Conservation (phyloP, 768 basidiomycete genomes). For the Strobilomyces confusus region DNA sequence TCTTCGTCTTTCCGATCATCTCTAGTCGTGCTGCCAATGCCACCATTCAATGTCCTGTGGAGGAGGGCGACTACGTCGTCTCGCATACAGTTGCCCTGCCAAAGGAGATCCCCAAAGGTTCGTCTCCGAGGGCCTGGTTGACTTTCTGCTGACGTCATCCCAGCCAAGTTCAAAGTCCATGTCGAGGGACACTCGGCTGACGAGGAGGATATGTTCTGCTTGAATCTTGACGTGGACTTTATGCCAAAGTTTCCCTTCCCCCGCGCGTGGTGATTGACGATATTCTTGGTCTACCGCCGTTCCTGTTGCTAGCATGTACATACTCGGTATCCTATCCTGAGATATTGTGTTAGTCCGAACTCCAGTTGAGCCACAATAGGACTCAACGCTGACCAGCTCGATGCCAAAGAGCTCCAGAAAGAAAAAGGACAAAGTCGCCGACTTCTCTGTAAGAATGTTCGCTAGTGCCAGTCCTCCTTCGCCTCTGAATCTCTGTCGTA, state of each 20-base stretch:
- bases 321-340: not conserved
- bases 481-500: conserved; percentile 30
- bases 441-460: conserved; percentile 62
- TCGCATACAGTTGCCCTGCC: conserved; percentile 83
- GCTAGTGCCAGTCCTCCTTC: not conserved
- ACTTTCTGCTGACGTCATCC: not conserved
- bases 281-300: not conserved
- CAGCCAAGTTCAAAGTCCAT: conserved; percentile 80
- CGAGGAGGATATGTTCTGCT: conserved; percentile 75
- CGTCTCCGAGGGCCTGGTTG: conserved; percentile 9
- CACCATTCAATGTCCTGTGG: conserved; percentile 79
- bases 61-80: conserved; percentile 66
- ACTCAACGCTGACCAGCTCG: not conserved
- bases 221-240: conserved; percentile 79
- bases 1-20: conserved; percentile 1
- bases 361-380: not conserved
- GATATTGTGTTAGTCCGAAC: not conserved
- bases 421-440: conserved; percentile 81
- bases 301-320: conserved; percentile 6
- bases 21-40: conserved; percentile 70
- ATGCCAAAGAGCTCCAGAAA: conserved; percentile 91
- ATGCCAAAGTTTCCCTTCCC: conserved; percentile 37
- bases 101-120: conserved; percentile 84
- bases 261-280: conserved; percentile 24
- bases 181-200: conserved; percentile 67